These are phyloP conservation scores for Globisporangium radiosum DNA, from an alignment of 352 stramenopile species.

Conservation along the genomic window DNA sequence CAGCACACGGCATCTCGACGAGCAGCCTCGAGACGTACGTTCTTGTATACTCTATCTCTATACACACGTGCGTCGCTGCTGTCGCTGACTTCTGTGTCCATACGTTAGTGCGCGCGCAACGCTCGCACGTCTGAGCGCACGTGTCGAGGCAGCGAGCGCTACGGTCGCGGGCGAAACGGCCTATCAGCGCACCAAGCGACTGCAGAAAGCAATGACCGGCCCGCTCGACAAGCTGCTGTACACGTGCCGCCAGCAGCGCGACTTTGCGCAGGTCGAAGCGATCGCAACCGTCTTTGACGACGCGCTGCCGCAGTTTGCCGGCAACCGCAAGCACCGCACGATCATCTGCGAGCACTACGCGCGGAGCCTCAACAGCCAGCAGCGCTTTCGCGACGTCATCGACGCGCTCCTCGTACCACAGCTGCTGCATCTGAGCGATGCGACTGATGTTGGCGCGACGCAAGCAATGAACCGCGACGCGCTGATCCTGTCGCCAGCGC, in stretches of 20 bases:
- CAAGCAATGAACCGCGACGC: slow-evolving; percentile 1
- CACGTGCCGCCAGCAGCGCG: slow-evolving; percentile 19
- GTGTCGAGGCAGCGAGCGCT: slow-evolving; percentile 3
- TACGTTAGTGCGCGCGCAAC: slow-evolving; percentile 11
- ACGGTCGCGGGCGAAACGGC: slow-evolving; percentile 18
- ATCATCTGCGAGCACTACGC: slow-evolving; percentile 54
- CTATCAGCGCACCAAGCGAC: slow-evolving; percentile 27
- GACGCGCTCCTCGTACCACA: slow-evolving; percentile 30
- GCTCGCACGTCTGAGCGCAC: slow-evolving; percentile 5
- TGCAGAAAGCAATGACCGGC: slow-evolving; percentile 42
- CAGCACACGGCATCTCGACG: slow-evolving; percentile 2
- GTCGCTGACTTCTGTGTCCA: neutral
- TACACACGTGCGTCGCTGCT: neutral
- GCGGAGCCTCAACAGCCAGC: slow-evolving; percentile 34
- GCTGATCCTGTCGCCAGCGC: slow-evolving; percentile 29
- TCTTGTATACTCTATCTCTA: neutral
- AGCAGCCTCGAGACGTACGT: slow-evolving; percentile 13
- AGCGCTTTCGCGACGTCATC: slow-evolving; percentile 50
- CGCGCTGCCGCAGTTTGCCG: slow-evolving; percentile 42
- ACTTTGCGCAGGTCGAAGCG: slow-evolving; percentile 43
- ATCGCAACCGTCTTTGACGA: slow-evolving; percentile 42
- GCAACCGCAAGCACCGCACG: slow-evolving; percentile 29
- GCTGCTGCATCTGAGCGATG: slow-evolving; percentile 7
- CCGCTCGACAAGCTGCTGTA: slow-evolving; percentile 45
- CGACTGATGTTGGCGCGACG: neutral